Conservation (phyloP, 1,284 basidiomycete species). For the Boletellus sp. region DNA sequence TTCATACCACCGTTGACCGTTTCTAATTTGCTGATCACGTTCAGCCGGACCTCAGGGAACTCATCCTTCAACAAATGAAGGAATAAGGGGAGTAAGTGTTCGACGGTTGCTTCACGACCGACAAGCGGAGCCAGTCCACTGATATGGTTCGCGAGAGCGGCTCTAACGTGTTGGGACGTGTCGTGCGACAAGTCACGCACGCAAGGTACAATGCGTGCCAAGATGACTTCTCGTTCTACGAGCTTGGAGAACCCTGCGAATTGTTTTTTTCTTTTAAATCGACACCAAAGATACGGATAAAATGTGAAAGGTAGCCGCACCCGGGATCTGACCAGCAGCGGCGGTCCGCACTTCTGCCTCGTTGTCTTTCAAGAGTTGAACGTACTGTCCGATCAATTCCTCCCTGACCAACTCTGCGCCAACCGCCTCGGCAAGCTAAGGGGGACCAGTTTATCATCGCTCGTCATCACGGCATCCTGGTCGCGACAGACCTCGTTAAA, state of each 20-base stretch:
- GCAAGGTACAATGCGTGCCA: conserved; percentile 93
- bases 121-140: conserved; percentile 96
- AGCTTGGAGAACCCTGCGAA: conserved; percentile 91
- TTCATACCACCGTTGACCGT: conserved; percentile 86
- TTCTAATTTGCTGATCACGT: conserved; percentile 99
- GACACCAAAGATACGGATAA: neutral
- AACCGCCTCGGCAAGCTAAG: conserved; percentile 85
- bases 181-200: conserved; percentile 95
- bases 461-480: neutral
- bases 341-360: conserved; percentile 99
- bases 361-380: conserved; percentile 94
- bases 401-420: conserved; percentile 91
- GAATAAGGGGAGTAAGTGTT: conserved; percentile 96
- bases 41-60: conserved; percentile 96
- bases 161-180: conserved; percentile 94
- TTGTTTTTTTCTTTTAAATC: conserved; percentile 3
- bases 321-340: conserved; percentile 93
- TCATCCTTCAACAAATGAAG: conserved; percentile 97
- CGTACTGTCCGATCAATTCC: conserved; percentile 91
- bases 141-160: conserved; percentile 95
- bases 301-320: conserved; percentile 42
- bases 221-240: conserved; percentile 91
- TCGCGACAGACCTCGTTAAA: conserved; percentile 79
- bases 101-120: conserved; percentile 92
- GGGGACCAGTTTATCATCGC: conserved; percentile 4